These are phyloP conservation scores for Neurospora sp. DNA, from an alignment of 2,329 filamentous ascomycete genomes.

Conservation along the genomic window DNA sequence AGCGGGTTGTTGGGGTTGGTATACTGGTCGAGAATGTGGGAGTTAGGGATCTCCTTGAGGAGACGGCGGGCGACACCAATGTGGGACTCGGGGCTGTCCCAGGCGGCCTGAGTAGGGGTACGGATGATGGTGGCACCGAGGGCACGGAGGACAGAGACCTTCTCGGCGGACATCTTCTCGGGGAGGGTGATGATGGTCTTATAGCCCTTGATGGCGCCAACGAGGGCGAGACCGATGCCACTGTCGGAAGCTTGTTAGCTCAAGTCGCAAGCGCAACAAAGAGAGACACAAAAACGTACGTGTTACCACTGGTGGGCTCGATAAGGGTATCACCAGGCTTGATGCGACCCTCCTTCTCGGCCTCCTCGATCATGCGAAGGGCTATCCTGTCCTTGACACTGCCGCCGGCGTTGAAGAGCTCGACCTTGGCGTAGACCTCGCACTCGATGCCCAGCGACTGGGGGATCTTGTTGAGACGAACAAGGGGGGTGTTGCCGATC, in stretches of 20 bases:
- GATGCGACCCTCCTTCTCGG: slow-evolving; percentile 82
- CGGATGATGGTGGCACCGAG: slow-evolving; percentile 95
- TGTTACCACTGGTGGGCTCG: slow-evolving; percentile 96
- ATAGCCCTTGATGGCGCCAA: slow-evolving; percentile 93
- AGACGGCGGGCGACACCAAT: slow-evolving; percentile 87
- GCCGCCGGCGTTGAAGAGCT: slow-evolving; percentile 88
- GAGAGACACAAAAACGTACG: slow-evolving; percentile 34
- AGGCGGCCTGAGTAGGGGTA: slow-evolving; percentile 91
- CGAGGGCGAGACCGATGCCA: slow-evolving; percentile 88
- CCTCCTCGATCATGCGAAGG: slow-evolving; percentile 93
- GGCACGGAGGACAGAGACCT: slow-evolving; percentile 88
- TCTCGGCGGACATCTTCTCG: slow-evolving; percentile 99
- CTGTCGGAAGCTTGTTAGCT: slow-evolving; percentile 27
- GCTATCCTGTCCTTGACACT: slow-evolving; percentile 95
- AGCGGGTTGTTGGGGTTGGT: slow-evolving; percentile 82
- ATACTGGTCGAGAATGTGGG: slow-evolving; percentile 96
- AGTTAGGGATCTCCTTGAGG: slow-evolving; percentile 92
- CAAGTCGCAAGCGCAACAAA: slow-evolving; percentile 5
- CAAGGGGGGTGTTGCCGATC: slow-evolving; percentile 93
- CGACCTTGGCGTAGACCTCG: slow-evolving; percentile 82
- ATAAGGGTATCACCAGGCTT: slow-evolving; percentile 96
- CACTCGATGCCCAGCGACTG: slow-evolving; percentile 83
- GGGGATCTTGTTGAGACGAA: slow-evolving; percentile 86
- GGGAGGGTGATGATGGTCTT: slow-evolving; percentile 97
- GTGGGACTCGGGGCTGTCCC: slow-evolving; percentile 88